phyloP scores from a whole-genome alignment of 805 yeast species.

The Cephaloascus fragrans region DNA sequence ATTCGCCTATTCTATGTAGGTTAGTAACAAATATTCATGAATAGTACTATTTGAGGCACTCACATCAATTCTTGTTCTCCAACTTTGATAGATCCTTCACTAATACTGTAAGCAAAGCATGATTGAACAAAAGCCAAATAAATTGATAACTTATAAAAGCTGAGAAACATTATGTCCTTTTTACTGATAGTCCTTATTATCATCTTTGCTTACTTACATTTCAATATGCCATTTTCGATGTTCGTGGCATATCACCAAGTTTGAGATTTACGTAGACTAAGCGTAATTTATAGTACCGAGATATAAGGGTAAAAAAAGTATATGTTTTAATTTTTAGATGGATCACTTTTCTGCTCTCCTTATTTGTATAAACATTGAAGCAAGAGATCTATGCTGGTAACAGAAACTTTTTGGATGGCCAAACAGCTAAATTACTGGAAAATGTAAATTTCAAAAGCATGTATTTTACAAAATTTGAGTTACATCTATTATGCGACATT shows the following conservation, averaged over 20 bases:
- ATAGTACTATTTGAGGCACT: too few species aligned
- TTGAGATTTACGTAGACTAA: not conserved
- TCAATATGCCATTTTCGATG: not conserved
- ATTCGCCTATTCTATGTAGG: conserved; percentile 13
- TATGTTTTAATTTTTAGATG: too few species aligned
- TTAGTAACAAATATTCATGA: too few species aligned
- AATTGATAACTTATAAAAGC: conserved; percentile 7
- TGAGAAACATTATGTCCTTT: conserved; percentile 14
- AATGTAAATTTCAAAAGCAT: too few species aligned
- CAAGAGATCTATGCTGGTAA: too few species aligned
- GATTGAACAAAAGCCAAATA: conserved; percentile 12
- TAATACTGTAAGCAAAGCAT: conserved; percentile 18
- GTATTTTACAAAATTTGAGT: too few species aligned
- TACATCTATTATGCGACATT: too few species aligned
- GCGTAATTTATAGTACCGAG: not conserved
- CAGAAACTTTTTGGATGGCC: too few species aligned
- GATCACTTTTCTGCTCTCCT: not conserved
- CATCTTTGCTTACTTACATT: not conserved
- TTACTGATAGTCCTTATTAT: conserved; percentile 1
- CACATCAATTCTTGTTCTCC: conserved; percentile 12
- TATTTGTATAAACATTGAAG: too few species aligned
- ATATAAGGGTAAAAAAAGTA: not conserved
- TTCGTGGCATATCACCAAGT: conserved; percentile 1
- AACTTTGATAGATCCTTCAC: conserved; percentile 18
- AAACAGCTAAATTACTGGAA: too few species aligned